These are phyloP conservation scores for Aspergillus floridensis DNA, from an alignment of 2,329 filamentous ascomycete species.

Conservation along the genomic window DNA sequence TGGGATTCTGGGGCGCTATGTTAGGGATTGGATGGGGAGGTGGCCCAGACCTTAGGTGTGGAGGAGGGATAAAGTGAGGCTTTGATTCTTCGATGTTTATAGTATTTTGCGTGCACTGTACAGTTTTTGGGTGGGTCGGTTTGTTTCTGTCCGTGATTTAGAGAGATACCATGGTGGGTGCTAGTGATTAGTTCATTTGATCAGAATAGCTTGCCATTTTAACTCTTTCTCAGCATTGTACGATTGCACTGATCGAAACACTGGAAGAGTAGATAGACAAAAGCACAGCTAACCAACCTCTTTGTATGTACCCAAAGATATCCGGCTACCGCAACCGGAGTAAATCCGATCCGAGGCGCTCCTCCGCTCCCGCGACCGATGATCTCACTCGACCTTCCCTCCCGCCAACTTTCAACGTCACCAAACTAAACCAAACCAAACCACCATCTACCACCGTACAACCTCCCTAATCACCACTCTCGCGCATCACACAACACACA, in stretches of 20 bases:
- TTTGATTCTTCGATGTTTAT: background rate
- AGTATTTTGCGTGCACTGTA: background rate
- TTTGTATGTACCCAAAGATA: too few relatives aligned
- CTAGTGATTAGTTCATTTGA: too few relatives aligned
- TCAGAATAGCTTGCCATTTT: too few relatives aligned
- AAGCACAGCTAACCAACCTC: too few relatives aligned
- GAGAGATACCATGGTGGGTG: too few relatives aligned
- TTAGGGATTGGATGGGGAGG: constrained; percentile 28
- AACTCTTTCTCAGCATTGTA: too few relatives aligned
- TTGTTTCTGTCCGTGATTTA: too few relatives aligned
- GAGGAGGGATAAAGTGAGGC: background rate
- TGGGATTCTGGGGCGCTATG: constrained; percentile 31
- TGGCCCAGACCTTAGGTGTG: constrained; percentile 19
- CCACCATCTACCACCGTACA: background rate
- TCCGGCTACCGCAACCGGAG: background rate
- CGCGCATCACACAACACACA: background rate
- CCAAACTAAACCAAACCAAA: background rate
- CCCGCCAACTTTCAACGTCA: background rate
- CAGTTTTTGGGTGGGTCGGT: too few relatives aligned
- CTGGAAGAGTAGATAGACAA: too few relatives aligned
- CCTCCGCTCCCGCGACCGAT: background rate
- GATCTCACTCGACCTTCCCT: background rate
- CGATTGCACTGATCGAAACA: too few relatives aligned
- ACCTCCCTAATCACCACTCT: background rate
- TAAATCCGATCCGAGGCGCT: background rate